A percentile compares a stretch with the other conserved stretches of the same genome.
These are phyloP conservation scores for Viola odorata DNA, from an alignment of 345 rosid genomes.

Conservation along the genomic window DNA sequence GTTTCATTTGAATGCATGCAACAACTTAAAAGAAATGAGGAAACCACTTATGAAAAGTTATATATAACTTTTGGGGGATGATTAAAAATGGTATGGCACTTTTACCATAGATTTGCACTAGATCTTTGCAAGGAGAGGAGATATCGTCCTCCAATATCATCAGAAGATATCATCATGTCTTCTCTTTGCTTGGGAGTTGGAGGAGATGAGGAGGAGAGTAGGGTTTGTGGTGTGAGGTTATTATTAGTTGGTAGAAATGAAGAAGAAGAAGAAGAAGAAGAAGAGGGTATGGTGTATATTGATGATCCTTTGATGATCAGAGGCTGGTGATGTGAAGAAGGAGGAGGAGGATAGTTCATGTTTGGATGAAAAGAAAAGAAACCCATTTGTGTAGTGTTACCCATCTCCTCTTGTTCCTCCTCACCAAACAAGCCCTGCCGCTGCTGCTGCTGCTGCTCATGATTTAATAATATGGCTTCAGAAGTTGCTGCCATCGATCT, in stretches of 20 bases:
- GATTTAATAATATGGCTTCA: slow-evolving; percentile 47
- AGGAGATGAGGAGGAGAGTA: slow-evolving; percentile 45
- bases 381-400: slow-evolving; percentile 50
- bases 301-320: slow-evolving; percentile 34
- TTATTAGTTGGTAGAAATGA: too few relatives aligned
- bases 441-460: too few relatives aligned
- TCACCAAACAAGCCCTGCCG: slow-evolving; percentile 53
- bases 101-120: slow-evolving; percentile 61
- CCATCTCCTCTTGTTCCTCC: slow-evolving; percentile 49
- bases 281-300: slow-evolving; percentile 21
- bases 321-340: slow-evolving; percentile 31
- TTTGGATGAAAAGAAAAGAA: slow-evolving; percentile 49
- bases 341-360: slow-evolving; percentile 30
- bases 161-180: slow-evolving; percentile 5
- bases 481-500: slow-evolving; percentile 45
- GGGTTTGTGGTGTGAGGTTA: slow-evolving; percentile 54
- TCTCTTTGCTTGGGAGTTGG: slow-evolving; percentile 33
- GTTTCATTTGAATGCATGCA: not conserved
- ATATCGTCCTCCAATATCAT: slow-evolving; percentile 33
- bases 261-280: slow-evolving; percentile 16
- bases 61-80: not conserved
- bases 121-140: slow-evolving; percentile 60
- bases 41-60: not conserved
- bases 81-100: not conserved
- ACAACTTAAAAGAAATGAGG: not conserved